phyloP scores from a whole-genome alignment of 495 filamentous ascomycete species.

The Hypoxylon perforatum region DNA sequence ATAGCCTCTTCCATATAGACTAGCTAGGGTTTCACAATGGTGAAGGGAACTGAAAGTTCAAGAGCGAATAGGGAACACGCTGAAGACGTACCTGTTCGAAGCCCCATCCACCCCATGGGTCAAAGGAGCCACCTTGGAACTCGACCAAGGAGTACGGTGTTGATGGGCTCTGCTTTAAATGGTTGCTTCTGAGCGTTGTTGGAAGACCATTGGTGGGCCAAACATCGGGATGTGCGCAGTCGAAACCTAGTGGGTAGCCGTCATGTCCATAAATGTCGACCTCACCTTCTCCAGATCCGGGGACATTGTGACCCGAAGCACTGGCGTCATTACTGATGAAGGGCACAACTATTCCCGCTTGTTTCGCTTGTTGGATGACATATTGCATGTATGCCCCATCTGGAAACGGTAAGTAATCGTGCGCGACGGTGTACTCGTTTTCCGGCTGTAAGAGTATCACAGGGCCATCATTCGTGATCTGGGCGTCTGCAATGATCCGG shows the following conservation, averaged over 20 bases:
- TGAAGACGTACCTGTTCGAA: conserved; percentile 58
- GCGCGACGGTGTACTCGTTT: conserved; percentile 72
- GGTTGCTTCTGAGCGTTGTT: conserved; percentile 56
- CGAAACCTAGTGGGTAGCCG: conserved; percentile 74
- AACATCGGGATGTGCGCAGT: conserved; percentile 63
- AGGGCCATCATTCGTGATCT: conserved; percentile 83
- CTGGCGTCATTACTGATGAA: conserved; percentile 80
- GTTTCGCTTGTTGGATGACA: conserved; percentile 72
- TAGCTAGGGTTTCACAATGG: too few species aligned
- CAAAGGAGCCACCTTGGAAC: conserved; percentile 81
- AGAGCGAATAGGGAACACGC: background rate
- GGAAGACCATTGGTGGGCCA: conserved; percentile 63
- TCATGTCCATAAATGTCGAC: conserved; percentile 86
- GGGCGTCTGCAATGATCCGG: conserved; percentile 73
- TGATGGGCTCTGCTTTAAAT: conserved; percentile 68
- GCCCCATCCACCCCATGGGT: conserved; percentile 78
- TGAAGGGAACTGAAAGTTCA: background rate
- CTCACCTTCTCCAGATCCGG: conserved; percentile 69
- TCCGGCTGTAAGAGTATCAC: conserved; percentile 83
- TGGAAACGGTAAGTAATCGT: conserved; percentile 51
- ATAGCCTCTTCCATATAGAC: too few species aligned
- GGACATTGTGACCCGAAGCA: conserved; percentile 68
- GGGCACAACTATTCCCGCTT: conserved; percentile 77
- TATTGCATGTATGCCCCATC: conserved; percentile 75
- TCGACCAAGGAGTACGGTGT: conserved; percentile 78